Base-by-base conservation (phyloP, 2,329 filamentous ascomycete genomes). In the Penicillium thymicola region DNA sequence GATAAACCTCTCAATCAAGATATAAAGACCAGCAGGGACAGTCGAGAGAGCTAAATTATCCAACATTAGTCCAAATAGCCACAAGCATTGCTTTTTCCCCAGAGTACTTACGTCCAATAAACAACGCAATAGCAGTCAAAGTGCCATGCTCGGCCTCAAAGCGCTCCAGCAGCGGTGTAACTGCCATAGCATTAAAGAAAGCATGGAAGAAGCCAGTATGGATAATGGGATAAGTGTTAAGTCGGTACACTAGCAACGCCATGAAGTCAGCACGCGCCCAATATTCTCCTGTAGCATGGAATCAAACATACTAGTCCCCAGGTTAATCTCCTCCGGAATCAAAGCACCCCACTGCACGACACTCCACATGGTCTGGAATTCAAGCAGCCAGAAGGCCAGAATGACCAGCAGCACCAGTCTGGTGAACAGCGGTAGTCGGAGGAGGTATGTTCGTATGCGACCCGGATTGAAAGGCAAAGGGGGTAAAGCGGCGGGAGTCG, bases 61-160 rank as follows among this genome's bases (percentile, higher is more conserved):
- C 16, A 36, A 27, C 42, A 45, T 65, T 58, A 68, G 70, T 59
- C 62, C 62, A 32, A 7, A 37, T 36, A 13, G 16, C 18, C 28
- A 32, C n/a, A 44, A 46, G 14, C 10, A 11, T 34, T 10, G 16
- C 36, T 10, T 60, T 40, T 57, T 36, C 21, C 25, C 25, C 11
- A 34, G 5, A 40, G 9, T 10, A 83, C 92, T 79, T 81, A 96
- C 92, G 92, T 55, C 94, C 94, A 68, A 94, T 85, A 73, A 97
- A 97, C 51, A 97, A 80, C 36, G 90, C 85, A 61, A 96, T 73
- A n/a, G 91, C 89, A 27, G 90, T 90, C 69, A 97, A 79, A 8
- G 93, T 97, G 51, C 94, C 94, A 74, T 95, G 87, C 73, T 97
- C 93, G 60, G 85, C 84, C 78, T 99, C 94, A 74, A 97, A 99